Base-by-base conservation (phyloP, 1,284 basidiomycete species). In the Fistulinella staudtii region DNA sequence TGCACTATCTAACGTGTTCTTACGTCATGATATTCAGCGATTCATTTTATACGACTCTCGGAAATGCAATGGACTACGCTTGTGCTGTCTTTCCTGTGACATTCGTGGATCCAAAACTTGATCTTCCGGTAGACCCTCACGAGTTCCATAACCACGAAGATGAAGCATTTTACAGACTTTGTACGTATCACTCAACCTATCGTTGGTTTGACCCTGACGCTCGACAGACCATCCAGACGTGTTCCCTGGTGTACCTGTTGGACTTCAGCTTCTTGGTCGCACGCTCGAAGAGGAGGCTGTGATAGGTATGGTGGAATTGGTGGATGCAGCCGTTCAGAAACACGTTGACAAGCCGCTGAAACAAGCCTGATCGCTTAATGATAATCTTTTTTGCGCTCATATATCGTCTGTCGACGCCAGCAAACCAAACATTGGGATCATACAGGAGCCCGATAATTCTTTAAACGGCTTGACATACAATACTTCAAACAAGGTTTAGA, bases 271-370 rank as follows among this genome's bases (percentile, higher is more conserved):
- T 6, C 70, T 88, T 3, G 84, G 80, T 1, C 69, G 77, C 37
- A 80, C 78, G 14, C 69, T 80, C 22, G 85, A 91, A 58, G 87
- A 89, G 50, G 87, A 89, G 56, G 83, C 80, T 0, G 74, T 85
- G n/a, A 70, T 88, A 27, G 75, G 68, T 2, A 78, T 86, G 74
- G 70, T 74, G 8, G 77, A 82, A 53, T 68, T 84, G 20, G 76
- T 85, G 9, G 77, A 77, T 41, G 57, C 55, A 0, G 74, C 76
- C n/a, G n/a, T n/a, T n/a, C n/a, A n/a, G n/a, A n/a, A n/a, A n/a
- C n/a, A n/a, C n/a, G n/a, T n/a, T n/a, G n/a, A n/a, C n/a, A n/a
- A n/a, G n/a, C n/a, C n/a, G n/a, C n/a, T n/a, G n/a, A n/a, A n/a
- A n/a, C n/a, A n/a, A n/a, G n/a, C n/a, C n/a, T n/a, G n/a, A n/a